phyloP scores from a whole-genome alignment of 2,329 filamentous ascomycete species.

The Aspergillus chevalieri region DNA sequence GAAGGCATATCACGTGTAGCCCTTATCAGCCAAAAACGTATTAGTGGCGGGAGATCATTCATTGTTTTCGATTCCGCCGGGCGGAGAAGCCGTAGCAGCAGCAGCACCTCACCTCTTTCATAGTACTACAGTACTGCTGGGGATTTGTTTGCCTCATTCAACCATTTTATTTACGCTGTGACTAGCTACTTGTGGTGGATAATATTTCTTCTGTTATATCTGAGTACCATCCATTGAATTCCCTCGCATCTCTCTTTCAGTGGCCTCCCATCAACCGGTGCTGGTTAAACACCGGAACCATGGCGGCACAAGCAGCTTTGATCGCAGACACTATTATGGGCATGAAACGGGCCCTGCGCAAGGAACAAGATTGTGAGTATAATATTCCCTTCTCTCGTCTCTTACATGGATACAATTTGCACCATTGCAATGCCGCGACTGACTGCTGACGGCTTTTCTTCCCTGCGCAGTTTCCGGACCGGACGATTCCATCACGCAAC shows the following conservation, averaged over 20 bases:
- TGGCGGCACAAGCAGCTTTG: slow-evolving; percentile 40
- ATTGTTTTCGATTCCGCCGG: slow-evolving; percentile 9
- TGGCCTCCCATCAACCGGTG: background rate
- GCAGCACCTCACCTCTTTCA: background rate
- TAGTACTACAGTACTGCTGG: background rate
- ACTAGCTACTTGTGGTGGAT: too few species aligned
- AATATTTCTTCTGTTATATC: too few species aligned
- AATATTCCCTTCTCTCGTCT: background rate
- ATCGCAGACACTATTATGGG: slow-evolving; percentile 50
- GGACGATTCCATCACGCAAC: slow-evolving; percentile 49
- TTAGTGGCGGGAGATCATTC: slow-evolving; percentile 15
- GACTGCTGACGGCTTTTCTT: slow-evolving; percentile 5
- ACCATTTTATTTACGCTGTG: too few species aligned
- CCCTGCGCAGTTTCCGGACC: slow-evolving; percentile 30
- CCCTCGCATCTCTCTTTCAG: background rate
- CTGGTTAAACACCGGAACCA: slow-evolving; percentile 14
- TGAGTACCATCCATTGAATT: background rate
- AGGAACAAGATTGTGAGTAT: slow-evolving; percentile 40
- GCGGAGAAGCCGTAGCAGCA: slow-evolving; percentile 10
- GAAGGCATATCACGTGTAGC: slow-evolving; percentile 16
- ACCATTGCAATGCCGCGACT: background rate
- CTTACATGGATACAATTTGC: slow-evolving; percentile 4
- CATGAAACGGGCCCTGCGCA: slow-evolving; percentile 48
- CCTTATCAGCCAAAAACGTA: slow-evolving; percentile 18
- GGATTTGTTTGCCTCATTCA: too few species aligned